phyloP scores from a whole-genome alignment of 2,329 filamentous ascomycete genomes.

The Colletotrichum neosansevieriae region DNA sequence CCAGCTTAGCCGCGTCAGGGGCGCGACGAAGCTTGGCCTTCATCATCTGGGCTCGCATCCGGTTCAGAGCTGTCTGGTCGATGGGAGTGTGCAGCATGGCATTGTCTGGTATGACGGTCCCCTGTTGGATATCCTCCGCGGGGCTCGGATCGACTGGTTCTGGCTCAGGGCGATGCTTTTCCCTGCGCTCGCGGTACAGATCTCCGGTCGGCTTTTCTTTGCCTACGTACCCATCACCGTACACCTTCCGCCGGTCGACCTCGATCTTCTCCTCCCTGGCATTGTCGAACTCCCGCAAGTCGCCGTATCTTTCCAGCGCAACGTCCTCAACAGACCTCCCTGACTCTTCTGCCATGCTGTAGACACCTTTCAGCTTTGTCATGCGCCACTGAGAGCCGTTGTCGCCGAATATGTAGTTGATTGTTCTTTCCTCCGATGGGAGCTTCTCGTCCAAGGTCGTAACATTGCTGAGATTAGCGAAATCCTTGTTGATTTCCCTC shows the following conservation, averaged over 20 bases:
- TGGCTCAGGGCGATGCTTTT: constrained; percentile 60
- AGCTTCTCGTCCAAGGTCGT: constrained; percentile 61
- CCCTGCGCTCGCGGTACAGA: constrained; percentile 81
- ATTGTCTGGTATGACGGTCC: constrained; percentile 68
- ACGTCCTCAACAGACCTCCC: constrained; percentile 83
- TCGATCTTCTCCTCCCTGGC: constrained; percentile 94
- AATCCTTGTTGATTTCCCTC: constrained; percentile 80
- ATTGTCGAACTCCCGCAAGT: constrained; percentile 87
- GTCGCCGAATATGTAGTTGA: constrained; percentile 90
- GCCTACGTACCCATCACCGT: constrained; percentile 85
- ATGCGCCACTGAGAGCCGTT: constrained; percentile 93
- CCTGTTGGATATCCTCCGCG: constrained; percentile 59
- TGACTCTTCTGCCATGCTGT: constrained; percentile 80
- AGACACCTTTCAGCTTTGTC: constrained; percentile 91
- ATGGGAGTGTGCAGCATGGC: constrained; percentile 64
- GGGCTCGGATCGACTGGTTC: constrained; percentile 41
- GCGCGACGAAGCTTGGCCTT: constrained; percentile 89
- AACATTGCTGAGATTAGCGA: constrained; percentile 70
- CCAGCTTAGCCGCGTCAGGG: constrained; percentile 79
- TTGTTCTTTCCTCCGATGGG: constrained; percentile 62
- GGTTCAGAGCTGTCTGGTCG: constrained; percentile 86
- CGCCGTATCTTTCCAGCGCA: constrained; percentile 84
- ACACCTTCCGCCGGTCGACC: constrained; percentile 82
- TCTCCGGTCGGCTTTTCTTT: constrained; percentile 92
- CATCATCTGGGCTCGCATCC: constrained; percentile 93